Percentiles rank a stretch among this genome's conserved stretches.
Evolutionary conservation across 805 yeast genomes (phyloP).

Genomic region (Maudiozyma barnettii): DNA sequence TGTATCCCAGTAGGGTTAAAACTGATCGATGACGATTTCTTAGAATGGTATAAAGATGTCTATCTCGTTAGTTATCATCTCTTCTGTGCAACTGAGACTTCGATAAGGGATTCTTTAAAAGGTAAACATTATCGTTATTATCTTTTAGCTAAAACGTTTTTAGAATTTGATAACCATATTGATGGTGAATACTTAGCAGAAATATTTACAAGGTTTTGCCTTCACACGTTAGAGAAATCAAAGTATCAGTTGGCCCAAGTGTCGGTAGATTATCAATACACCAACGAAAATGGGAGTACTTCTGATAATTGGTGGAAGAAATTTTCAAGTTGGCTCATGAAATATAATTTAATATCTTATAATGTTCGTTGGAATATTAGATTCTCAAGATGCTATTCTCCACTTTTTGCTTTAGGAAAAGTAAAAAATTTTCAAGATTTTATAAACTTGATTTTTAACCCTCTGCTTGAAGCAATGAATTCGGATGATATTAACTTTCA

Average conservation of each 20-base stretch:
- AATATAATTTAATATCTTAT: constrained; percentile 32
- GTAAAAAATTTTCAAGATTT: constrained; percentile 28
- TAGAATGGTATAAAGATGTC: constrained; percentile 18
- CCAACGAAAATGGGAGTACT: constrained; percentile 4
- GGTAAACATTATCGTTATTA: constrained; percentile 21
- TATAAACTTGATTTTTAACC: constrained; percentile 27
- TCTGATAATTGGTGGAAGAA: constrained; percentile 27
- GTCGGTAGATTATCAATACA: constrained; percentile 28
- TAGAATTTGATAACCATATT: constrained; percentile 31
- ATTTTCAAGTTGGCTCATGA: constrained; percentile 30
- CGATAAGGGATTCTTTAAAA: constrained; percentile 11
- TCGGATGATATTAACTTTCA: constrained; percentile 17
- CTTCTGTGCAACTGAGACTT: constrained; percentile 8
- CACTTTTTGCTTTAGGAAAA: constrained; percentile 13
- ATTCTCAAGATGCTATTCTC: constrained; percentile 26
- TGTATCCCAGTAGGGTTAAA: constrained; percentile 21
- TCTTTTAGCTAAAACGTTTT: constrained; percentile 28
- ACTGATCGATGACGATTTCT: constrained; percentile 24
- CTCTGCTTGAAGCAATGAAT: constrained; percentile 25
- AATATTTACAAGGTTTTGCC: constrained; percentile 26
- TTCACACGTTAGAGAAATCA: constrained; percentile 29
- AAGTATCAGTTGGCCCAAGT: constrained; percentile 33
- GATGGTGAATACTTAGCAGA: constrained; percentile 33
- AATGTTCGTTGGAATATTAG: constrained; percentile 34
- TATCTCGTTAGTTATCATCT: constrained; percentile 22